A percentile compares a stretch with the other conserved stretches of the same genome.
phyloP scores from a whole-genome alignment of 208 protist species.

The Endotrypanum monterogeii region DNA sequence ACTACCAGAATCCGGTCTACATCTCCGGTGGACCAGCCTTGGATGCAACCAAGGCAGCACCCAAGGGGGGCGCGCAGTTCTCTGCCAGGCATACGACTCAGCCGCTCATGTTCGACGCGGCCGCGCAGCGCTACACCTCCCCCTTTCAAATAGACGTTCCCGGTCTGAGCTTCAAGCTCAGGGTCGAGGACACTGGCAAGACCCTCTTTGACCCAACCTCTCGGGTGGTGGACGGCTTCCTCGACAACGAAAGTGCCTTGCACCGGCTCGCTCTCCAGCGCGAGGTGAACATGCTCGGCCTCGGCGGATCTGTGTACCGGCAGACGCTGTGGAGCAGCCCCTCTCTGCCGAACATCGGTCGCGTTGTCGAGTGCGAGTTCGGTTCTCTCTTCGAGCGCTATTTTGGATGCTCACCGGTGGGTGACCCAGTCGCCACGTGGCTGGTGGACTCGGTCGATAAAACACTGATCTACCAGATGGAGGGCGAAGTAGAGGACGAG shows the following conservation, averaged over 20 bases:
- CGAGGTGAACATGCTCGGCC: conserved; percentile 85
- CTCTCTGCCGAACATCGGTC: conserved; percentile 65
- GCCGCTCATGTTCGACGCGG: conserved; percentile 46
- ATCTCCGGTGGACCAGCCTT: conserved; percentile 40
- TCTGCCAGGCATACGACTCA: not conserved
- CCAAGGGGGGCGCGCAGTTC: not conserved
- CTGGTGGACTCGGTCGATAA: conserved; percentile 70
- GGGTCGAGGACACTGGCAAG: conserved; percentile 60
- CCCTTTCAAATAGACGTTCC: conserved; percentile 64
- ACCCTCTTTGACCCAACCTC: conserved; percentile 56
- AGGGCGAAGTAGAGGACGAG: conserved; percentile 89
- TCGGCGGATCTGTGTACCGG: conserved; percentile 80
- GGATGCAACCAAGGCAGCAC: not conserved
- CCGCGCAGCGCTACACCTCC: conserved; percentile 42
- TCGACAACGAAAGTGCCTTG: conserved; percentile 86
- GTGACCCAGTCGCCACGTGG: conserved; percentile 73
- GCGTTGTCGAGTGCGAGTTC: conserved; percentile 47
- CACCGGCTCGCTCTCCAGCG: conserved; percentile 69
- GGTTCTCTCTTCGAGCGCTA: conserved; percentile 66
- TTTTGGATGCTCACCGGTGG: conserved; percentile 65
- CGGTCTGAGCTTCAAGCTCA: conserved; percentile 54
- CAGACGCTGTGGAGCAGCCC: conserved; percentile 80
- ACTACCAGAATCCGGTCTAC: conserved; percentile 58
- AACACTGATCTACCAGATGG: conserved; percentile 83
- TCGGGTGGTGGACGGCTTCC: conserved; percentile 73